Conservation (phyloP, 2,329 filamentous ascomycete genomes). For the Periconia sp. region DNA sequence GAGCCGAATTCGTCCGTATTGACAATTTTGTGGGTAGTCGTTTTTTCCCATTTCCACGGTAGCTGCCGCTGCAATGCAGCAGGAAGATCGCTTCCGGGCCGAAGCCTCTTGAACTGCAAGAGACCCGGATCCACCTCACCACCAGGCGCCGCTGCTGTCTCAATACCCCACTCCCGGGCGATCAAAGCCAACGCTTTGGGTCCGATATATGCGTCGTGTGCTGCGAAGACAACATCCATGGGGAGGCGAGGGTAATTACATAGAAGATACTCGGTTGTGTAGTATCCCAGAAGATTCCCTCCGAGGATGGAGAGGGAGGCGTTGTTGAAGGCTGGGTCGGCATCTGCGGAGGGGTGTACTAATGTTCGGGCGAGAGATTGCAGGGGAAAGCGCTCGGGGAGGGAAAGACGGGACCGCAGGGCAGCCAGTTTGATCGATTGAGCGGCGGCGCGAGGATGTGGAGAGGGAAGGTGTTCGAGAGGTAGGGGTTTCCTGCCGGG, state of each 20-base stretch:
- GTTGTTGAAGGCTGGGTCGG: slow-evolving; percentile 84
- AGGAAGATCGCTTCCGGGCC: slow-evolving; percentile 28
- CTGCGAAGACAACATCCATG: slow-evolving; percentile 81
- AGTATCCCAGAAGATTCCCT: slow-evolving; percentile 80
- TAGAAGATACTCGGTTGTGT: slow-evolving; percentile 84
- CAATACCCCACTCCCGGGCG: slow-evolving; percentile 86
- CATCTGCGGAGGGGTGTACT: slow-evolving; percentile 82
- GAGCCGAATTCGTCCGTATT: slow-evolving; percentile 87
- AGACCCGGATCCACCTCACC: slow-evolving; percentile 89
- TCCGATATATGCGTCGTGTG: slow-evolving; percentile 82
- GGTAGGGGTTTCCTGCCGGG: slow-evolving; percentile 12
- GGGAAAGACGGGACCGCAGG: slow-evolving; percentile 82
- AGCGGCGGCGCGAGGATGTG: slow-evolving; percentile 66
- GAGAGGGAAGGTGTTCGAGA: slow-evolving; percentile 65
- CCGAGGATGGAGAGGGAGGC: slow-evolving; percentile 78
- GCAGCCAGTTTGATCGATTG: slow-evolving; percentile 87
- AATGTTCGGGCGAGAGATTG: slow-evolving; percentile 84
- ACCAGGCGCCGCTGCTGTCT: slow-evolving; percentile 81
- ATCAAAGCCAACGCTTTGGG: slow-evolving; percentile 72
- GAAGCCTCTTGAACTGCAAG: slow-evolving; percentile 70
- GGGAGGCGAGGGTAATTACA: slow-evolving; percentile 90
- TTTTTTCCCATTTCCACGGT: slow-evolving; percentile 41
- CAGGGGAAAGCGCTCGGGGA: slow-evolving; percentile 79
- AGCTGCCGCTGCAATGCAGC: slow-evolving; percentile 22
- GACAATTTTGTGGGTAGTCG: slow-evolving; percentile 69